Percentiles rank a stretch among this genome's conserved stretches.
Conservation (phyloP, 2,329 filamentous ascomycete species). For the Biscogniauxia marginata region DNA sequence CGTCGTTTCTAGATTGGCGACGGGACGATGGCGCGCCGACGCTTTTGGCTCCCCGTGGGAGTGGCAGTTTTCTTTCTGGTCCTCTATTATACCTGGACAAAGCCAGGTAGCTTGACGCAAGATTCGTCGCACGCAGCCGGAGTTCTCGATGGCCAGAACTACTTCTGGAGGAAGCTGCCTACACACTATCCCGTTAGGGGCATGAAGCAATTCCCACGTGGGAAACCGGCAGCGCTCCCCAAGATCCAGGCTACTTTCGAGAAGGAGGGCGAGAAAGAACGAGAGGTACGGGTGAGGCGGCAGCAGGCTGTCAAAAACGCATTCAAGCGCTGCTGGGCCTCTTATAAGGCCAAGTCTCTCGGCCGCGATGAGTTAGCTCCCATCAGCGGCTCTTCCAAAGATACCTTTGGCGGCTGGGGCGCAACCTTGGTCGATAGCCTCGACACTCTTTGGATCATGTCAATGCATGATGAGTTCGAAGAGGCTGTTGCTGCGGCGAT, state of each 20-base stretch:
- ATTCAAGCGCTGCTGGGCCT: conserved; percentile 33
- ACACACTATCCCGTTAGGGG: conserved; percentile 23
- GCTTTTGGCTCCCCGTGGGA: conserved; percentile 13
- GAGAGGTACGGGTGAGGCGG: conserved; percentile 15
- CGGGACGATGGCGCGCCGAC: conserved; percentile 11
- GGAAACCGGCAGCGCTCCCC: conserved; percentile 20
- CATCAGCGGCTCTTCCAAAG: conserved; percentile 38
- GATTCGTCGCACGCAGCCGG: background rate
- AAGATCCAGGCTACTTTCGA: conserved; percentile 21
- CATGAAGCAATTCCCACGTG: conserved; percentile 22
- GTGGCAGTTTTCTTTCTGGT: conserved; percentile 11
- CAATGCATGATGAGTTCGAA: conserved; percentile 43
- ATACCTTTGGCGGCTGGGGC: conserved; percentile 44
- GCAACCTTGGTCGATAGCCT: conserved; percentile 46
- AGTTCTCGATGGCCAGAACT: conserved; percentile 20
- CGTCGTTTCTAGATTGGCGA: conserved; percentile 1
- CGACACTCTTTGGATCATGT: conserved; percentile 43
- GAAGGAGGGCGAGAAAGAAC: conserved; percentile 16
- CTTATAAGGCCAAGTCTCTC: conserved; percentile 43
- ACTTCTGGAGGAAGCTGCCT: conserved; percentile 27
- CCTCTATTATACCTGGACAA: conserved; percentile 13
- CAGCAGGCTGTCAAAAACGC: conserved; percentile 21
- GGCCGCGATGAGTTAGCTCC: conserved; percentile 43
- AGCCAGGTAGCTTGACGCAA: conserved; percentile 1
- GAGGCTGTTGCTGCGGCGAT: conserved; percentile 39